phyloP scores from a whole-genome alignment of 2,329 filamentous ascomycete genomes.

The Alternaria novae-zelandiae region DNA sequence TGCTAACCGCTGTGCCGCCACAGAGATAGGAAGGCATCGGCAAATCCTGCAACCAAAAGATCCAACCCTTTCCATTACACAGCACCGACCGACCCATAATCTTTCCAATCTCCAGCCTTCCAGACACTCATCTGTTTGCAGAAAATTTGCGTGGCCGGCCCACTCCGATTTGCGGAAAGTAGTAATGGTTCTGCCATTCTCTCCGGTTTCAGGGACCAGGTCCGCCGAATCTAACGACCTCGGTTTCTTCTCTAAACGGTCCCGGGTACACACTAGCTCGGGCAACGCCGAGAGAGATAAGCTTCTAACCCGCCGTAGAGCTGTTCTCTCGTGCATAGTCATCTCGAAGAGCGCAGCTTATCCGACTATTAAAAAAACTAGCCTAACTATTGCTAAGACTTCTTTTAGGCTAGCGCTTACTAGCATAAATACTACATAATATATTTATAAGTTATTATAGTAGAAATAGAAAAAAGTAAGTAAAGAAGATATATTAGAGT shows the following conservation, averaged over 20 bases:
- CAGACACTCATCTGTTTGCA: background rate
- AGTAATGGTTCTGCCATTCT: background rate
- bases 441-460: too few species aligned
- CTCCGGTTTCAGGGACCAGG: conserved; percentile 8
- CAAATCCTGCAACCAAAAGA: background rate
- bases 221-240: conserved; percentile 3
- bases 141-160: conserved; percentile 23
- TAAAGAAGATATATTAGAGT: too few species aligned
- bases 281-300: conserved; percentile 10
- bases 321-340: conserved; percentile 1
- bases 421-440: too few species aligned
- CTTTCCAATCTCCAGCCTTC: background rate
- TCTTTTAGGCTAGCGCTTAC: too few species aligned
- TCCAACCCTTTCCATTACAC: background rate
- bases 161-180: conserved; percentile 4
- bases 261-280: background rate
- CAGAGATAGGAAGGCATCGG: conserved; percentile 3
- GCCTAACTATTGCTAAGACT: too few species aligned
- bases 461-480: too few species aligned
- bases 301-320: conserved; percentile 18
- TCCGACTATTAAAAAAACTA: too few species aligned
- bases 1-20: background rate
- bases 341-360: too few species aligned
- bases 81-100: background rate
- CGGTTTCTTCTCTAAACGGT: conserved; percentile 1